Evolutionary conservation across 1,139 yeast genomes (phyloP), one percentile per base, ranked within the genome.

Genomic region (Casaregolazyma lundiana): DNA sequence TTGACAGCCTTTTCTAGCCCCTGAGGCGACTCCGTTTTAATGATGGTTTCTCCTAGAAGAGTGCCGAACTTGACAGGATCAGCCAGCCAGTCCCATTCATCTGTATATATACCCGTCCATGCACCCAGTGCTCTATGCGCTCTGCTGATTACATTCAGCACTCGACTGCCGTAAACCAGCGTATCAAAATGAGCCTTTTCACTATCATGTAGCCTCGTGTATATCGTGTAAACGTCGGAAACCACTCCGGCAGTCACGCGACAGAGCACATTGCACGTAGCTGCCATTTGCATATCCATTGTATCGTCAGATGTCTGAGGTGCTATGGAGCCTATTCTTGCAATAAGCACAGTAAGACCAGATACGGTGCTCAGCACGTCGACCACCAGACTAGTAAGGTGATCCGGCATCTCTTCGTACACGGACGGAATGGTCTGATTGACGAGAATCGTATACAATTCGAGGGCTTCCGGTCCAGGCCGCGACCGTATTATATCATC

Each of bases 141-240:
- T n/a, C 29, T 29, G 35, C 35, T 35, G 13, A 55, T n/a, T 7
- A 48, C 35, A 11, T 49, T 35, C 11, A 49, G 39, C 1, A 55
- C 41, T 34, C 48, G 45, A 38, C 59, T 54, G 1, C 60, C 60
- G 16, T 43, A 50, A 22, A 48, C 49, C 22, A 50, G 29, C 11
- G 46, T 37, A 2, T 44, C 18, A 15, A 53, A 21, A 29, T 53
- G 42, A 9, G 43, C 21, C 11, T 29, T 15, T 17, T 32, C n/a
- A 6, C 37, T 13, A 17, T 32, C n/a, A n/a, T 19, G 17, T n/a
- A 44, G 21, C 9, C 35, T 29, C 17, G 38, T 13, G 26, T 39
- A 24, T 9, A 38, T 24, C 18, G 18, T 29, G 20, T 29, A n/a
- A 7, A 35, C 20, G n/a, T 18, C 9, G n/a, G 21, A 8, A 16